A percentile compares a stretch with the other conserved stretches of the same genome.
Evolutionary conservation across 768 basidiomycete species (phyloP).

Genomic region (Hericium erinaceus): DNA sequence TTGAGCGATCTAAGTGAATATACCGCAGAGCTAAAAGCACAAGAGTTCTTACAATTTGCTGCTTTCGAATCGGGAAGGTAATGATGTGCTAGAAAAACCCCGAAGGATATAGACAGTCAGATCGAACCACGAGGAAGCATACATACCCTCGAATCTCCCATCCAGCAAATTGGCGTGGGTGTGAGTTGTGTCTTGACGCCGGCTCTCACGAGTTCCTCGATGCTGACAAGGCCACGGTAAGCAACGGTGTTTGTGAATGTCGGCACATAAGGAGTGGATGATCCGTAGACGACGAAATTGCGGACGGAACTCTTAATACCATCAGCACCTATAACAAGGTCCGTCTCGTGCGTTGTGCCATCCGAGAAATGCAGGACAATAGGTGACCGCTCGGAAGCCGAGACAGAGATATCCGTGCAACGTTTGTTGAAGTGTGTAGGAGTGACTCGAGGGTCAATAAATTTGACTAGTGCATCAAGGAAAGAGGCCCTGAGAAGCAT

Average conservation of each 20-base stretch:
- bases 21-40: not conserved
- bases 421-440: slow-evolving; percentile 43
- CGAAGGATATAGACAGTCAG: not conserved
- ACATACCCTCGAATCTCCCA: slow-evolving; percentile 37
- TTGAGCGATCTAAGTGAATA: not conserved
- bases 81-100: slow-evolving; percentile 37
- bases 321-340: slow-evolving; percentile 38
- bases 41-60: slow-evolving; percentile 39
- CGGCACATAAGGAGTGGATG: slow-evolving; percentile 17
- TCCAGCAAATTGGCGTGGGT: slow-evolving; percentile 30
- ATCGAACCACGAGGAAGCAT: not conserved
- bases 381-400: slow-evolving; percentile 18
- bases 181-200: slow-evolving; percentile 34
- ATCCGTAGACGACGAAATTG: slow-evolving; percentile 25
- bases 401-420: slow-evolving; percentile 19
- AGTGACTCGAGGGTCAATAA: slow-evolving; percentile 27
- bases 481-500: slow-evolving; percentile 19
- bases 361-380: slow-evolving; percentile 37
- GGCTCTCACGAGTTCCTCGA: slow-evolving; percentile 28
- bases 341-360: slow-evolving; percentile 35
- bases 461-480: slow-evolving; percentile 36
- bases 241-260: slow-evolving; percentile 38
- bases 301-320: slow-evolving; percentile 30
- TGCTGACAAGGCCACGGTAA: slow-evolving; percentile 39
- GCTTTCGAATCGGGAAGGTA: slow-evolving; percentile 37